Percentiles rank a stretch among this genome's conserved stretches.
phyloP scores from a whole-genome alignment of 768 basidiomycete species.

The Pisolithus marmoratus region DNA sequence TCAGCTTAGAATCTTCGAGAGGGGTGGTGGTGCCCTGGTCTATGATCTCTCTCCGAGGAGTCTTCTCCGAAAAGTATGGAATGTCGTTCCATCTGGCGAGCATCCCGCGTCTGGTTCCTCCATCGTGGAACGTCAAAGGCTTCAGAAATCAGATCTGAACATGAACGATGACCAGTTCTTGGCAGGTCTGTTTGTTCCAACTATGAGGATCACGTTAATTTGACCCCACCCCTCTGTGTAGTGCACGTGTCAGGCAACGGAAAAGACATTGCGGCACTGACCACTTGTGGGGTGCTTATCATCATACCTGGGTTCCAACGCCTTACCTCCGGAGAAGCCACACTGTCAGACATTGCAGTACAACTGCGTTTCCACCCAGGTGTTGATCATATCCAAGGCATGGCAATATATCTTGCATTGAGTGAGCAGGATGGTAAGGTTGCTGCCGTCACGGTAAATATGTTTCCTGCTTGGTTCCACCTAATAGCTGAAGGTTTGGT shows the following conservation, averaged over 20 bases:
- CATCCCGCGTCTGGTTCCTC: conserved; percentile 3
- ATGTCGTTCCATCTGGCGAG: conserved; percentile 19
- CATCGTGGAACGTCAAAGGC: conserved; percentile 17
- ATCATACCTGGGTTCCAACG: conserved; percentile 24
- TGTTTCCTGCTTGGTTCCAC: neutral
- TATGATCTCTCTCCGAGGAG: conserved; percentile 38
- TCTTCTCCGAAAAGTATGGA: conserved; percentile 30
- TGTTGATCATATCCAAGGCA: conserved; percentile 4
- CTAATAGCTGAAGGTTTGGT: neutral
- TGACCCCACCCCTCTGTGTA: conserved; percentile 7
- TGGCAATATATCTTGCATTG: conserved; percentile 46
- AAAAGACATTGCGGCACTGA: conserved; percentile 29
- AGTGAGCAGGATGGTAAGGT: conserved; percentile 35
- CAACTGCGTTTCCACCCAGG: conserved; percentile 20
- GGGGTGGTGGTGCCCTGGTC: conserved; percentile 39
- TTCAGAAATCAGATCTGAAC: conserved; percentile 4
- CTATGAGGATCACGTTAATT: neutral
- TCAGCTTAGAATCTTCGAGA: conserved; percentile 49
- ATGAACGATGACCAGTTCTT: conserved; percentile 12
- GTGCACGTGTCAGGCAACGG: conserved; percentile 47
- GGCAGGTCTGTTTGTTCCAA: conserved; percentile 18
- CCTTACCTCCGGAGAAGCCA: conserved; percentile 28
- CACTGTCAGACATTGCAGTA: conserved; percentile 34
- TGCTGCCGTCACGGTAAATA: conserved; percentile 43
- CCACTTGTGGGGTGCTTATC: conserved; percentile 18